These are phyloP conservation scores for Marasmius oreades DNA, from an alignment of 1,284 basidiomycete species.

Conservation along the genomic window DNA sequence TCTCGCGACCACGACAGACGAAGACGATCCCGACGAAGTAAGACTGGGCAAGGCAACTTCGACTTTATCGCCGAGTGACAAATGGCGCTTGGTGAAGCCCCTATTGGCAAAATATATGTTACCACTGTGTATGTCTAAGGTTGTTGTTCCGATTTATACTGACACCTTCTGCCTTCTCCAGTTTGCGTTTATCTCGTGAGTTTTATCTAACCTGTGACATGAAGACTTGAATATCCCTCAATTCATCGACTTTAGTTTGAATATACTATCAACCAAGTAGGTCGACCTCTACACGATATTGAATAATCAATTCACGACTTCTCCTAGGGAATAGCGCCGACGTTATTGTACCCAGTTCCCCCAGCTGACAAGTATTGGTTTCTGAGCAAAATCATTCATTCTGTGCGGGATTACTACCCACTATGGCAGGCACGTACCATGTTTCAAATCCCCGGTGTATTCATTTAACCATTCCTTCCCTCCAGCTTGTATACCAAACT, in stretches of 20 bases:
- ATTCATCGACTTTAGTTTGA: constrained; percentile 60
- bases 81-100: constrained; percentile 73
- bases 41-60: constrained; percentile 35
- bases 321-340: constrained; percentile 82
- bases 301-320: neutral
- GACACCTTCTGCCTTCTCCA: constrained; percentile 25
- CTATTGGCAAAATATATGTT: constrained; percentile 77
- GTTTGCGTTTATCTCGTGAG: constrained; percentile 77
- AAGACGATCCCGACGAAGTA: constrained; percentile 32
- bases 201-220: constrained; percentile 13
- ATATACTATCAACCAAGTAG: constrained; percentile 91
- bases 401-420: constrained; percentile 92
- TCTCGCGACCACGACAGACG: constrained; percentile 41
- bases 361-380: constrained; percentile 53
- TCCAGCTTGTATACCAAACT: constrained; percentile 79
- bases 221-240: neutral
- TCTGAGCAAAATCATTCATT: constrained; percentile 76
- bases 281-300: constrained; percentile 31
- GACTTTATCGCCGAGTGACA: constrained; percentile 63
- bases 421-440: constrained; percentile 75
- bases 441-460: neutral
- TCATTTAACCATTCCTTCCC: constrained; percentile 1
- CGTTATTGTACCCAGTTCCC: constrained; percentile 88
- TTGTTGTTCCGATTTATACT: neutral
- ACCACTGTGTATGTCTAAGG: constrained; percentile 61